Base-by-base conservation (phyloP, 768 basidiomycete genomes). In the Leucogyrophana mollusca region DNA sequence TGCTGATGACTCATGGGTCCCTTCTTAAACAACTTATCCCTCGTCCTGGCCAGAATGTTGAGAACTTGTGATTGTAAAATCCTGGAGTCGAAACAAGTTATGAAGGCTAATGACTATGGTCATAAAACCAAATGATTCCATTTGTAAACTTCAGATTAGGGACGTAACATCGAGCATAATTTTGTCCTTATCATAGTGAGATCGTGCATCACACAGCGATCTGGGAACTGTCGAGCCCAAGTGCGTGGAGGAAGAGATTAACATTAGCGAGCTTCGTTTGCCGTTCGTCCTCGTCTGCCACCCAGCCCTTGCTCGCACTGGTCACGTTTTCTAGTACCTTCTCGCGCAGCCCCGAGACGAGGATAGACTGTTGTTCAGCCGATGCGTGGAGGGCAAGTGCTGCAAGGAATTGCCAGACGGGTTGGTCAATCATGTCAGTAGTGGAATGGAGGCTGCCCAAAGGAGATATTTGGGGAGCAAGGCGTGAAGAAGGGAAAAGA, bases 321-420 rank as follows among this genome's bases (percentile, higher is more conserved):
- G 85, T 67, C 24, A 97, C 90, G 55, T 89, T 93, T 60, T 94
- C 92, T 37, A 98, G 75, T 33, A 98, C 87, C 71, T 96, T 94
- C 62, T 97, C 95, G 47, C 94, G 83, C 36, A 97, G 72, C 22
- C 84, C 74, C 16, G 83, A 79, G 25, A 99, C 94, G 38, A 99
- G 77, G 36, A 82, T 71, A 53, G 90, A 88, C 62, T 98, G 95
- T 64, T 99, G 92, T 54, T 92, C 87, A 34, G 82, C 74, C 39
- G 81, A 80, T 10, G 92, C 89, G 54, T 88, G 86, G 33, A 94
- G 75, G 2, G 94, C 94, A 40, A 98, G 69, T 2, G 91, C 84
- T 6, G 93, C 90, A 27, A 96, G 78, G 75, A 94, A 90, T 61
- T 90, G 87, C 93, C 94, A 96, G n/a, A 92, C 89, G 11, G 88